Base-by-base conservation (phyloP, 805 yeast genomes). In the Lipomyces japonicus region DNA sequence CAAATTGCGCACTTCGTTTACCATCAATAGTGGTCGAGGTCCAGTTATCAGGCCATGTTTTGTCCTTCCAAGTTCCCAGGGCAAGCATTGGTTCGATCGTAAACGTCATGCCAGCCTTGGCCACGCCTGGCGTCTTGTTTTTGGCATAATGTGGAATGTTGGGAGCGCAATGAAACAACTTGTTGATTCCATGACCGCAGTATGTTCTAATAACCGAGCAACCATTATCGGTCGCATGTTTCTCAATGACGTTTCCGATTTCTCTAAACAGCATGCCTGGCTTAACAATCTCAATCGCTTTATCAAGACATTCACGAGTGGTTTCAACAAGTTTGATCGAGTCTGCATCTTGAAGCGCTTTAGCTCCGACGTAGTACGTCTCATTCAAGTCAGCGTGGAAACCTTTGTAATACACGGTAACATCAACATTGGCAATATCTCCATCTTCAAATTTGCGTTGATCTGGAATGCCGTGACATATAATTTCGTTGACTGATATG, bases 381-480 rank as follows among this genome's bases (percentile, higher is more conserved):
- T 93, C 97, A 68, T 93, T 93, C 66, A 93, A 74, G 69, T 93
- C 98, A 6, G 96, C 84, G 71, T 93, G 97, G 71, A 81, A 80
- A 1, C 98, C 98, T 59, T 85, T 78, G 68, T 84, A 79, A 71
- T 78, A 93, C 46, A 93, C 68, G 2, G 96, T 78, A 42, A 93
- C 86, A 67, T 93, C 98, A 57, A 93, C 72, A 65, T 93, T 93
- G 53, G 93, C 78, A 60, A 93, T 91, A 66, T 93, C 98, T 52
- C 98, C 98, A 59, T 91, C 97, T 67, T 86, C 71, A 57, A 93
- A 75, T 30, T 81, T 82, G 48, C 90, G 78, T 71, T 86, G 77
- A 69, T 93, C 98, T 24, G 98, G 98, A 51, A 93, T 86, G 57
- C 98, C 98, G 68, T 93, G 98, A 67, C 98, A 93, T 53, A 93